These are phyloP conservation scores for Candida qinlingensis DNA, from an alignment of 805 yeast species.

Conservation along the genomic window DNA sequence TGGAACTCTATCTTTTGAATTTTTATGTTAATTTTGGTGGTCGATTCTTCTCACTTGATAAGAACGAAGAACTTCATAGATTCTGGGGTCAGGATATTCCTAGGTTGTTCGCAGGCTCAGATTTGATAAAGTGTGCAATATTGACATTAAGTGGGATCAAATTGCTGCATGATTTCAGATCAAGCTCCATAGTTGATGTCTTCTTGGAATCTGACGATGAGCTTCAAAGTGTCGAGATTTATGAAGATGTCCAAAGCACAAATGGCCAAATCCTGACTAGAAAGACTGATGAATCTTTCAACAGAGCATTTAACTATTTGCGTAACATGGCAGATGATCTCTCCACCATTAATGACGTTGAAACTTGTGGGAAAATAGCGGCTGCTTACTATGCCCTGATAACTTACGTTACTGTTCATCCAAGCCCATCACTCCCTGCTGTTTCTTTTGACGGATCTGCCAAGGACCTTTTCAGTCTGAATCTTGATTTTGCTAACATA, in stretches of 20 bases:
- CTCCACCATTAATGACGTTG: neutral
- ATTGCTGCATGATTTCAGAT: slow-evolving; percentile 15
- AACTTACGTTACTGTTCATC: slow-evolving; percentile 17
- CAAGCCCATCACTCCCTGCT: slow-evolving; percentile 9
- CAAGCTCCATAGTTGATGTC: slow-evolving; percentile 11
- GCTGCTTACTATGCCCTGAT: slow-evolving; percentile 15
- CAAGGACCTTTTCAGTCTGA: neutral
- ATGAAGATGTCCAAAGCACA: slow-evolving; percentile 9
- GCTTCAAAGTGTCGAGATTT: slow-evolving; percentile 3
- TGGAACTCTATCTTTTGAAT: slow-evolving; percentile 16
- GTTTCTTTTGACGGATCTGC: neutral
- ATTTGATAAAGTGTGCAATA: slow-evolving; percentile 12
- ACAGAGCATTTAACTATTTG: slow-evolving; percentile 6
- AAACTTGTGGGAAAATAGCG: slow-evolving; percentile 10
- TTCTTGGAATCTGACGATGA: slow-evolving; percentile 10
- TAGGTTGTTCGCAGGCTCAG: slow-evolving; percentile 13
- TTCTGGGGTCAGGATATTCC: slow-evolving; percentile 17
- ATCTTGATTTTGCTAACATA: neutral
- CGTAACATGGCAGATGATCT: neutral
- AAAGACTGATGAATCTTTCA: slow-evolving; percentile 13
- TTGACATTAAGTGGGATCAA: slow-evolving; percentile 2
- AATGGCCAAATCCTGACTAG: slow-evolving; percentile 7
- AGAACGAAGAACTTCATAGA: slow-evolving; percentile 3
- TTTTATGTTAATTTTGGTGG: slow-evolving; percentile 20
- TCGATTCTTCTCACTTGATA: slow-evolving; percentile 15